Percentiles rank a stretch among this genome's conserved stretches.
Conservation (phyloP, 495 filamentous ascomycete genomes). For the Beverwykella pulmonaria region DNA sequence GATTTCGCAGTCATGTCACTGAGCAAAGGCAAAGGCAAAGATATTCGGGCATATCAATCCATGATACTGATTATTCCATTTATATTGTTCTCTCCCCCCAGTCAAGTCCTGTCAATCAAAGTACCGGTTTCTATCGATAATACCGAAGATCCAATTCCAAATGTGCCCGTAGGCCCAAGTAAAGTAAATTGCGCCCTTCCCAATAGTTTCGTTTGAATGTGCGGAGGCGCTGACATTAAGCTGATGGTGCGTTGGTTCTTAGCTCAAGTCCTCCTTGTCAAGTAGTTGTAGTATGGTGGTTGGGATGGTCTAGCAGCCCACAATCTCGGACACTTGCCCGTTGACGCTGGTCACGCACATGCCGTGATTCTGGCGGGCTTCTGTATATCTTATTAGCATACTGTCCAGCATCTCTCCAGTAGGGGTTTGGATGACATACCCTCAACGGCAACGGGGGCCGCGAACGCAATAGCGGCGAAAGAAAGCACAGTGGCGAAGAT, state of each 20-base stretch:
- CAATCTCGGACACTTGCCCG: constrained; percentile 22
- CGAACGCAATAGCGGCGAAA: constrained; percentile 33
- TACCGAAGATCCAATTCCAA: constrained; percentile 1
- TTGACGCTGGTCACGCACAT: constrained; percentile 29
- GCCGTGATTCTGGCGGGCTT: constrained; percentile 35
- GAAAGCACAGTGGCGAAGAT: constrained; percentile 35
- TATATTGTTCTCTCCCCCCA: background rate
- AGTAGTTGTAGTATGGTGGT: background rate
- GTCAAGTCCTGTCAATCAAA: background rate
- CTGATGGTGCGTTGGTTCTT: background rate
- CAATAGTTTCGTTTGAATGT: background rate
- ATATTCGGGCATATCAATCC: background rate
- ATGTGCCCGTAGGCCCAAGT: background rate
- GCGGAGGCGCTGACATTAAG: background rate
- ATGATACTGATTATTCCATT: constrained; percentile 1
- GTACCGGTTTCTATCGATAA: constrained; percentile 1
- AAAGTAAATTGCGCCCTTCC: background rate
- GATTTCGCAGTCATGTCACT: no score
- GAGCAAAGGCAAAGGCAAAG: no score
- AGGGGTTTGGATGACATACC: constrained; percentile 12
- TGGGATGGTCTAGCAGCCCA: constrained; percentile 16
- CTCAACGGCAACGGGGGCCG: constrained; percentile 23
- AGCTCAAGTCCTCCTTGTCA: background rate
- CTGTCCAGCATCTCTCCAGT: background rate
- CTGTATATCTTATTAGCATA: constrained; percentile 11